phyloP scores from a whole-genome alignment of 306 rosid species.

The Cyclanthera cordifolia region DNA sequence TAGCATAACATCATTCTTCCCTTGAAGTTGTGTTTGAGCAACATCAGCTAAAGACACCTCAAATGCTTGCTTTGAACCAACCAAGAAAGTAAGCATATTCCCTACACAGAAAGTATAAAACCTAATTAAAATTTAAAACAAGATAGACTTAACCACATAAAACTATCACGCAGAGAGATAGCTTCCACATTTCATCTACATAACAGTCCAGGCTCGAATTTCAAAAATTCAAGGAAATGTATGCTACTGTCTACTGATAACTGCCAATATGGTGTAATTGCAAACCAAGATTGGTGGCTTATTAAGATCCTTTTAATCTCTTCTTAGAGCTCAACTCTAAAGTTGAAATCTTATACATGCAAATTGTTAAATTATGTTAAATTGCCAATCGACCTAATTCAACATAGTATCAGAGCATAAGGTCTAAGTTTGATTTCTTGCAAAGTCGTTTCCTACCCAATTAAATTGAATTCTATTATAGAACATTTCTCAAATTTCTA shows the following conservation, averaged over 20 bases:
- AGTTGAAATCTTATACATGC: background rate
- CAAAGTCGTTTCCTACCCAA: no score
- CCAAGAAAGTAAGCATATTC: slow-evolving; percentile 80
- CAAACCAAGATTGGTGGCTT: background rate
- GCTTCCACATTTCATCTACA: background rate
- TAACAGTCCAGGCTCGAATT: background rate
- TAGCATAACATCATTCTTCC: slow-evolving; percentile 84
- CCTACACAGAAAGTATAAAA: slow-evolving; percentile 26
- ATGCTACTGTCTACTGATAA: background rate
- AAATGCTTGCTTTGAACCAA: slow-evolving; percentile 92
- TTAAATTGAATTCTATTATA: no score
- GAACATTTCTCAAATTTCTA: no score
- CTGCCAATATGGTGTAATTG: background rate
- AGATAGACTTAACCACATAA: background rate
- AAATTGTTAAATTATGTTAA: no score
- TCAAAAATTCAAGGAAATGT: background rate
- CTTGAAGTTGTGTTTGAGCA: slow-evolving; percentile 87
- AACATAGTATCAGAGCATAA: no score
- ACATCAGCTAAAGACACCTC: slow-evolving; percentile 97
- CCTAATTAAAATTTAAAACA: background rate
- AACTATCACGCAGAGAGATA: background rate
- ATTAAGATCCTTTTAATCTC: background rate
- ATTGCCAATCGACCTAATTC: no score
- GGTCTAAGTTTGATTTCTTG: no score
- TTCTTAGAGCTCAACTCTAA: background rate